phyloP scores from a whole-genome alignment of 495 filamentous ascomycete genomes.

The Neurospora sp. region DNA sequence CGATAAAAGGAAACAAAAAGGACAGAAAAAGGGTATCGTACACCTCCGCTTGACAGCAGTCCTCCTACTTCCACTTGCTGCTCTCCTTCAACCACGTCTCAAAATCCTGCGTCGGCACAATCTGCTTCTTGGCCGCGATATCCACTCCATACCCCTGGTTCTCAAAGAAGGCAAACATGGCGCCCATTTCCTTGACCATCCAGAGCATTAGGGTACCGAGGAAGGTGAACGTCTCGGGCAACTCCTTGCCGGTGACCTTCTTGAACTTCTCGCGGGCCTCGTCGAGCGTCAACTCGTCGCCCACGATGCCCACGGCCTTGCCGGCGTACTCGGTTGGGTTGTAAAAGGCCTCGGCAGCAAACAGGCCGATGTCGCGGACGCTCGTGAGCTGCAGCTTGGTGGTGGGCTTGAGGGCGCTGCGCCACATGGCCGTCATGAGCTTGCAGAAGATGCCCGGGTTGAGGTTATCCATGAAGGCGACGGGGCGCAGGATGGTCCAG shows the following conservation, averaged over 20 bases:
- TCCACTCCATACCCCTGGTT: conserved; percentile 51
- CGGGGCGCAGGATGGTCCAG: conserved; percentile 53
- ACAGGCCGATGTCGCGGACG: conserved; percentile 52
- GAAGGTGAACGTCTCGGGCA: conserved; percentile 42
- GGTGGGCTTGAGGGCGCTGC: conserved; percentile 23
- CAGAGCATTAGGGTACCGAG: conserved; percentile 31
- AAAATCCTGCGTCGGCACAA: conserved; percentile 49
- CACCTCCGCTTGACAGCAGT: background rate
- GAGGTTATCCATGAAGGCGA: conserved; percentile 57
- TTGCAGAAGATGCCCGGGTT: conserved; percentile 42
- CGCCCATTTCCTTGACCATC: conserved; percentile 41
- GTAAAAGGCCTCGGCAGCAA: conserved; percentile 48
- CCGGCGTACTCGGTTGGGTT: conserved; percentile 21
- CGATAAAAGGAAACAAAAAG: background rate
- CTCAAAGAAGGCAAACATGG: conserved; percentile 58
- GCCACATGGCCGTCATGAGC: conserved; percentile 48
- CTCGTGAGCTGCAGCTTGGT: conserved; percentile 50
- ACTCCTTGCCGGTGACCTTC: conserved; percentile 32
- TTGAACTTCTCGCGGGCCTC: conserved; percentile 40
- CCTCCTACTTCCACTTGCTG: conserved; percentile 25
- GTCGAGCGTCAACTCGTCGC: conserved; percentile 20
- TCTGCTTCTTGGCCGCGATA: conserved; percentile 40
- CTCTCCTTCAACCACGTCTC: conserved; percentile 51
- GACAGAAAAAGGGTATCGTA: background rate
- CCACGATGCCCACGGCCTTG: conserved; percentile 20